Evolutionary conservation across 2,329 filamentous ascomycete species (phyloP).

Genomic region (Nothopassalora personata): DNA sequence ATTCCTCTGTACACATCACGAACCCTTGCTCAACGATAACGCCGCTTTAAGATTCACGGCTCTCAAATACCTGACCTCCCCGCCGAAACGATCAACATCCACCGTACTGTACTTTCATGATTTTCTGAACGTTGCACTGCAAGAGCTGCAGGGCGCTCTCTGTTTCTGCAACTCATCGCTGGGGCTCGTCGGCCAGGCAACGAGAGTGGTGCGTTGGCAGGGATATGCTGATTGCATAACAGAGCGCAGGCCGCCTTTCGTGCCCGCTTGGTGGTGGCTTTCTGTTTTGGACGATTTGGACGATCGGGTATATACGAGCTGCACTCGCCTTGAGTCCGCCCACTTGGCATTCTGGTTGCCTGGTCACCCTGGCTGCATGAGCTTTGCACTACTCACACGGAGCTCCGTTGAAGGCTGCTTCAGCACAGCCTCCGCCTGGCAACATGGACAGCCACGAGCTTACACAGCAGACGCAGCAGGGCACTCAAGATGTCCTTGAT

Average conservation of each 20-base stretch:
- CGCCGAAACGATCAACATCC: neutral
- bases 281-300: neutral
- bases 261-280: neutral
- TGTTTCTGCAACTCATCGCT: neutral
- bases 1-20: neutral
- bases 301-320: neutral
- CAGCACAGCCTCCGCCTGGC: neutral
- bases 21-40: neutral
- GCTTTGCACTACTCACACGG: neutral
- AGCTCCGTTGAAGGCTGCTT: neutral
- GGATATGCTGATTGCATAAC: neutral
- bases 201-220: neutral
- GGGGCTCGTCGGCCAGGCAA: neutral
- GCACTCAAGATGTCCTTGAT: slow-evolving; percentile 73
- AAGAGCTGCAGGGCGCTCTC: neutral
- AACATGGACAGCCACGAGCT: slow-evolving; percentile 35
- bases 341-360: neutral
- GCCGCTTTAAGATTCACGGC: neutral
- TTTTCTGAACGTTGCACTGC: neutral
- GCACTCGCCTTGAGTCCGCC: neutral
- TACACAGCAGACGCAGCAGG: slow-evolving; percentile 53
- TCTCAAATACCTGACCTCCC: neutral
- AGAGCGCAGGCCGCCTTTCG: neutral
- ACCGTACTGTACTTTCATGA: neutral
- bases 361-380: neutral